Base-by-base conservation (phyloP, 805 yeast genomes). In the Cyberlindnera petersonii region DNA sequence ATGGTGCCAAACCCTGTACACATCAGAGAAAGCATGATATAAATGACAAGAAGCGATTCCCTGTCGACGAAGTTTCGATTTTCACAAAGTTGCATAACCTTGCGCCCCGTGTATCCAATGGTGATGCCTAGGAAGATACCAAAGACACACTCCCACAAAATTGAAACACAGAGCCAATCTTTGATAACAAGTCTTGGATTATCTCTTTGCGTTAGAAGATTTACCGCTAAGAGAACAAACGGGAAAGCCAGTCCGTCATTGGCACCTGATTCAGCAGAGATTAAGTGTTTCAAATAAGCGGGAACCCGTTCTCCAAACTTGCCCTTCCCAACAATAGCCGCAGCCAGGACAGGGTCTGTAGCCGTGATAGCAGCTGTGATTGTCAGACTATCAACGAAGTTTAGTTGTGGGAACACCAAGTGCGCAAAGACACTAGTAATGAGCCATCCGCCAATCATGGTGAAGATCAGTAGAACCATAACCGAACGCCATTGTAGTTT, bases 161-260 rank as follows among this genome's bases (percentile, higher is more conserved):
- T 69, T 4, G 94, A 84, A 18, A 83, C 61, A 39, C 79, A 66
- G 42, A 88, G 68, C 89, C 95, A 88, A 44, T 87, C 82, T 55
- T 79, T 78, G 17, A 87, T 74, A 40, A 88, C 83, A 45, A 74
- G 76, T 3, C 77, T 74, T 3, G 79, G 75, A 36, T 83, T 61
- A 4, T 82, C 84, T 24, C 74, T 71, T 55, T 82, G 77, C n/a
- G 76, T 59, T 33, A 87, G 74, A 31, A 87, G 56, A 53, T 81
- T 74, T 43, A 86, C 65, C 2, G 93, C 78, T 24, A 88, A 57
- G 59, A 63, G 70, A 68, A 86, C 84, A 56, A 88, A 88, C 0
- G 96, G 96, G 57, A 85, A 87, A 0, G 96, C 96, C 89, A 88
- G 81, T 26, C 96, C 96, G 57, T 88, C 96, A 59, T 88, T 88